Percentiles rank a stretch among this genome's conserved stretches.
Evolutionary conservation across 228 moss, liverwort and hornwort genomes (phyloP).

Genomic region (Sphagnum magellanicum): DNA sequence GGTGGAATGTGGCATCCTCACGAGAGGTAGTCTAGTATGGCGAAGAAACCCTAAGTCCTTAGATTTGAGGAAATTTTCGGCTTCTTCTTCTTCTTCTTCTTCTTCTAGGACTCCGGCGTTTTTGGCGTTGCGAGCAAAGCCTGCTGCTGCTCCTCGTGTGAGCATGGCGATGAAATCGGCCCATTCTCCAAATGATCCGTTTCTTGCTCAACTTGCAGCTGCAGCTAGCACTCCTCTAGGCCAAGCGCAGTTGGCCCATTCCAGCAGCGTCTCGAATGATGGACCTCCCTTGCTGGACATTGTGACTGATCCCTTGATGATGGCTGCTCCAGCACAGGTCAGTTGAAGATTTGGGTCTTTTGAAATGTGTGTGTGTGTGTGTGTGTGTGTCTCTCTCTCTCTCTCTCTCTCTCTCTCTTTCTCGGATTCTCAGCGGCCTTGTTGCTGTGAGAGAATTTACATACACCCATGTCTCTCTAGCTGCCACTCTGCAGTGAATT

Average conservation of each 20-base stretch:
- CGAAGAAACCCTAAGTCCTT: constrained; percentile 24
- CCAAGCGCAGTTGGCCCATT: constrained; percentile 79
- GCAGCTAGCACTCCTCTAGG: constrained; percentile 80
- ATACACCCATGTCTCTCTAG: too few relatives aligned
- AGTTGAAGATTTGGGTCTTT: neutral
- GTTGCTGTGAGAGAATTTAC: too few relatives aligned
- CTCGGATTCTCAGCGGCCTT: too few relatives aligned
- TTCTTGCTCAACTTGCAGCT: constrained; percentile 74
- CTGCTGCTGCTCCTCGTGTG: constrained; percentile 33
- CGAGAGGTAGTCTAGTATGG: constrained; percentile 13
- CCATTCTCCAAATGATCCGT: constrained; percentile 79
- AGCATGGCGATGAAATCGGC: constrained; percentile 73
- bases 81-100: neutral
- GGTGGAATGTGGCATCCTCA: constrained; percentile 33
- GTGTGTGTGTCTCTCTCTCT: too few relatives aligned
- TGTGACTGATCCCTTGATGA: constrained; percentile 65
- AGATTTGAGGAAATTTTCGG: neutral
- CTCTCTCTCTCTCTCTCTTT: too few relatives aligned
- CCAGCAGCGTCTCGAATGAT: constrained; percentile 50
- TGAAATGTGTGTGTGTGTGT: too few relatives aligned
- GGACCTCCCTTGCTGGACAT: constrained; percentile 76
- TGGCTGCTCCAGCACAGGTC: constrained; percentile 99
- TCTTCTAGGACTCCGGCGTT: constrained; percentile 7
- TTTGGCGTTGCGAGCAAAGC: constrained; percentile 1
- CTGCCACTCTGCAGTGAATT: too few relatives aligned